phyloP scores from a whole-genome alignment of 2,329 filamentous ascomycete species.

The Trichoderma oligosporum region DNA sequence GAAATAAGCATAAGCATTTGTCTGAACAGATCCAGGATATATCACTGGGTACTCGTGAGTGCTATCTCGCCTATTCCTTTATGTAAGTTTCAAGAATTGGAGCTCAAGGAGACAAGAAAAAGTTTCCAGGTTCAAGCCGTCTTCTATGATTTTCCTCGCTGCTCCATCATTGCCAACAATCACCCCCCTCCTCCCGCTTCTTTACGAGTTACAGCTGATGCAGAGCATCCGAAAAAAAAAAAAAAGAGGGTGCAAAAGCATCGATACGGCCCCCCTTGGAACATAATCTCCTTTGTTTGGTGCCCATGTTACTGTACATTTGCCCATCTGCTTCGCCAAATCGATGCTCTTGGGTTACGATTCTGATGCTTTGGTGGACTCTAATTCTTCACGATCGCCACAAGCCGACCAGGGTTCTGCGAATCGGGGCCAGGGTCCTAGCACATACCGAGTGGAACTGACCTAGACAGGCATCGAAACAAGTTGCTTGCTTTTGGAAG shows the following conservation, averaged over 20 bases:
- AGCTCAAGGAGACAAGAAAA: background rate
- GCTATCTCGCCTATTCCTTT: slow-evolving; percentile 16
- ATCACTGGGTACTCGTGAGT: background rate
- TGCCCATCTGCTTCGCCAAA: background rate
- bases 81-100: slow-evolving; percentile 7
- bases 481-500: too few species aligned
- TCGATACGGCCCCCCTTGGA: slow-evolving; percentile 7
- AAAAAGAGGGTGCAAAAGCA: slow-evolving; percentile 17
- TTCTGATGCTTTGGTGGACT: background rate
- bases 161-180: background rate
- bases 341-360: too few species aligned
- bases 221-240: slow-evolving; percentile 6
- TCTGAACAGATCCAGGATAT: background rate
- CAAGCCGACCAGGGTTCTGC: slow-evolving; percentile 2
- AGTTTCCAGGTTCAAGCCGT: background rate
- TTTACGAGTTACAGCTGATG: slow-evolving; percentile 14
- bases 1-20: too few species aligned
- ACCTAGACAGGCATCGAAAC: background rate
- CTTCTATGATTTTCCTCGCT: slow-evolving; percentile 1
- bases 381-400: slow-evolving; percentile 14
- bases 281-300: slow-evolving; percentile 16
- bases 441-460: slow-evolving; percentile 10
- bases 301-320: slow-evolving; percentile 13
- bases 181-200: background rate
- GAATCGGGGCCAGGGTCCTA: slow-evolving; percentile 15